phyloP scores from a whole-genome alignment of 257 asterid species.

The Solanum acaule region DNA sequence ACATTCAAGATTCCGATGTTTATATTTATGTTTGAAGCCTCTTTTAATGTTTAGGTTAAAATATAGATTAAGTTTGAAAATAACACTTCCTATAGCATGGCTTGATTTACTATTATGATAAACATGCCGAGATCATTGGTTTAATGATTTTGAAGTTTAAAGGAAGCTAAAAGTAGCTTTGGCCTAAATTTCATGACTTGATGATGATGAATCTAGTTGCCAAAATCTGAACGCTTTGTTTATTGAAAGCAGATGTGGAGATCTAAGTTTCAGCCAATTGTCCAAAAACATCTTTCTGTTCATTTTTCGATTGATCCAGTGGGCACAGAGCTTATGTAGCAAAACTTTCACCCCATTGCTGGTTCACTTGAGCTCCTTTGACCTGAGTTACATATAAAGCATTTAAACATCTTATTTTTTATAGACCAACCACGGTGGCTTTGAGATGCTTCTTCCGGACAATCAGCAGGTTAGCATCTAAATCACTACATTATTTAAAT shows the following conservation, averaged over 20 bases:
- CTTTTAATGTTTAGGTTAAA: neutral
- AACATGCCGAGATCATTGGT: neutral
- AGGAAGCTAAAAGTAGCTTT: neutral
- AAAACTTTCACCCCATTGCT: conserved; percentile 12
- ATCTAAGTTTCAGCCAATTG: conserved; percentile 35
- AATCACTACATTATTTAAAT: neutral
- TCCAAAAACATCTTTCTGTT: conserved; percentile 30
- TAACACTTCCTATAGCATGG: neutral
- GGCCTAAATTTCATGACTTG: neutral
- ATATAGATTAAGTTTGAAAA: neutral
- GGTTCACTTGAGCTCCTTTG: neutral
- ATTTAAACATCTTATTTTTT: neutral
- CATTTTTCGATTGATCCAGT: conserved; percentile 58
- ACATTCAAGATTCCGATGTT: neutral
- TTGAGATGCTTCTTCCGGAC: neutral
- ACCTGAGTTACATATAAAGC: neutral
- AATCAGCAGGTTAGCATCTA: neutral
- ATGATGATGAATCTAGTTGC: neutral
- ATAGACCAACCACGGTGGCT: neutral
- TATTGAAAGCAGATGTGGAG: conserved; percentile 46
- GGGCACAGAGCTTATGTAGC: conserved; percentile 70
- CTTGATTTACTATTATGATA: neutral
- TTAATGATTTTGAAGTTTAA: neutral
- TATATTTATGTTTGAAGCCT: neutral
- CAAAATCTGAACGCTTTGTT: neutral